Percentiles rank a stretch among this genome's conserved stretches.
These are phyloP conservation scores for Oryza glumipatula DNA, from an alignment of 176 grass and related monocot species.

Conservation along the genomic window DNA sequence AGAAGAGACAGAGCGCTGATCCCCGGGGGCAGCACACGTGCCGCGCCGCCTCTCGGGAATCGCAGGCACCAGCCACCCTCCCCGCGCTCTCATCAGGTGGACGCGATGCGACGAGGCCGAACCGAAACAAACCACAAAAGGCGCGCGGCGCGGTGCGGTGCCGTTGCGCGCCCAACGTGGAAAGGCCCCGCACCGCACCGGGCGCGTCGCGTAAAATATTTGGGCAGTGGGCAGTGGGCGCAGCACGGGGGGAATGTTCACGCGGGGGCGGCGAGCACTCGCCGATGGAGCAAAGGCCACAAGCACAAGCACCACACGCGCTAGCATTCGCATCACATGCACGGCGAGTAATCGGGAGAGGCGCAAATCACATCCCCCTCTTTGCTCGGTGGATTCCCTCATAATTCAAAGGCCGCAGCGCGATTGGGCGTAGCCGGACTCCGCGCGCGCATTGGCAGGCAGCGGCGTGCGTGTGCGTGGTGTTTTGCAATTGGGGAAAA, in stretches of 20 bases:
- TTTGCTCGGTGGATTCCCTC: conserved; percentile 54
- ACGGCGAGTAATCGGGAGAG: neutral
- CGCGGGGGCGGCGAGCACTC: conserved; percentile 2
- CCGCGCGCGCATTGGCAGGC: neutral
- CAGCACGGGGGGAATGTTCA: conserved; percentile 40
- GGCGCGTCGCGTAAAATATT: conserved; percentile 41
- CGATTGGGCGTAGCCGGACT: conserved; percentile 43
- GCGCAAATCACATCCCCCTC: neutral
- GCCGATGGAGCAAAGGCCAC: neutral
- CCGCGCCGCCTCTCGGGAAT: neutral
- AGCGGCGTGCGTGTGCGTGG: neutral
- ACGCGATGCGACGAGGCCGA: neutral
- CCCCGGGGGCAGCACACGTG: neutral
- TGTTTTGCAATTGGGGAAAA: conserved; percentile 32
- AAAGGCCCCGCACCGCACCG: conserved; percentile 35
- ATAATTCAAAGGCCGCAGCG: conserved; percentile 55
- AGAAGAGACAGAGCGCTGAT: conserved; percentile 42
- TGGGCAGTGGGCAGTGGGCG: conserved; percentile 24
- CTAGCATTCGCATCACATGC: neutral
- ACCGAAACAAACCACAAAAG: neutral
- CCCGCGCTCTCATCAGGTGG: neutral
- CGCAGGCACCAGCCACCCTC: too few species aligned
- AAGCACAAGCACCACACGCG: neutral
- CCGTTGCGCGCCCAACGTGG: conserved; percentile 27
- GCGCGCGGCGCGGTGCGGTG: neutral